Percentiles rank a stretch among this genome's conserved stretches.
These are phyloP conservation scores for Fusarium sp. DNA, from an alignment of 2,329 filamentous ascomycete genomes.

Conservation along the genomic window DNA sequence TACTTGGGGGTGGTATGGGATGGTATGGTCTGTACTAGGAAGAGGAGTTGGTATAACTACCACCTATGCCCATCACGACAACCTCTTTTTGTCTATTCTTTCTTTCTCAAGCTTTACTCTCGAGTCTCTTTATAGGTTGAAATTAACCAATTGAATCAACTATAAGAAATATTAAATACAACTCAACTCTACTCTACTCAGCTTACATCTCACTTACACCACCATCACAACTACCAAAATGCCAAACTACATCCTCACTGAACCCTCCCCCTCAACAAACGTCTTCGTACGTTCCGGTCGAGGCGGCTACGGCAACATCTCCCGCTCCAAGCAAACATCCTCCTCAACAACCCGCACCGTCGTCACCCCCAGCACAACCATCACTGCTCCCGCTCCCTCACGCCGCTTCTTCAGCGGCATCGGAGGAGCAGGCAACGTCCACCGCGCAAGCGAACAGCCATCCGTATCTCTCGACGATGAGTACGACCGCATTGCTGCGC, in stretches of 20 bases:
- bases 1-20: slow-evolving; percentile 27
- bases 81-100: slow-evolving; percentile 20
- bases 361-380: slow-evolving; percentile 51
- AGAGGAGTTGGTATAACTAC: slow-evolving; percentile 41
- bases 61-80: slow-evolving; percentile 36
- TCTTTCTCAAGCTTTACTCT: slow-evolving; percentile 13
- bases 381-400: slow-evolving; percentile 51
- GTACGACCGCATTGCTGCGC: slow-evolving; percentile 57
- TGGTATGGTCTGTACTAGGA: slow-evolving; percentile 15
- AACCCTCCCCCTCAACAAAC: slow-evolving; percentile 49
- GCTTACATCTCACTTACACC: slow-evolving; percentile 23
- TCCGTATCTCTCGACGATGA: slow-evolving; percentile 64
- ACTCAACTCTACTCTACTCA: slow-evolving; percentile 1
- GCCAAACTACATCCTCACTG: slow-evolving; percentile 51
- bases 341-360: slow-evolving; percentile 62
- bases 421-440: slow-evolving; percentile 73
- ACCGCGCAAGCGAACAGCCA: slow-evolving; percentile 58
- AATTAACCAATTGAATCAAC: neutral
- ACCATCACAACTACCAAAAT: slow-evolving; percentile 38
- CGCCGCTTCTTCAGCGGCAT: slow-evolving; percentile 73
- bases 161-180: slow-evolving; percentile 11
- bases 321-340: slow-evolving; percentile 59
- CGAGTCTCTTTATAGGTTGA: neutral
- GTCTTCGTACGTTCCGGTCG: slow-evolving; percentile 63
- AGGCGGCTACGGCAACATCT: slow-evolving; percentile 68